A percentile compares a stretch with the other conserved stretches of the same genome.
Conservation (phyloP, 129 eudicot species). For the Deinandra increscens region DNA sequence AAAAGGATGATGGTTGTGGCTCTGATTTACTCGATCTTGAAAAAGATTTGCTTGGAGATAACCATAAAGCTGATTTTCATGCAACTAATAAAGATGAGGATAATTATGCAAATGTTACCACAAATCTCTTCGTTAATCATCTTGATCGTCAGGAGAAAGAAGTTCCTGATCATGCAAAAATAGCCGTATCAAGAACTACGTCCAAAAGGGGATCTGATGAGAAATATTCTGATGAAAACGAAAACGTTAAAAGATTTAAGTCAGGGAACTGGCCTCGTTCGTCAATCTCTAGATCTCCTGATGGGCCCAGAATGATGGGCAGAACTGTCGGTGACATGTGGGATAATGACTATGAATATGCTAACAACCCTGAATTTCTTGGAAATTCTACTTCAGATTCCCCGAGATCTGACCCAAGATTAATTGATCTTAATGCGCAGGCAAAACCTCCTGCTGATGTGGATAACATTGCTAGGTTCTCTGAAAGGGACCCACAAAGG, state of each 20-base stretch:
- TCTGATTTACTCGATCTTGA: conserved; percentile 57
- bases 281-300: conserved; percentile 14
- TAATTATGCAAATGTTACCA: conserved; percentile 39
- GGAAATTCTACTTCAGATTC: conserved; percentile 48
- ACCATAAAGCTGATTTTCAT: conserved; percentile 41
- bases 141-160: conserved; percentile 37
- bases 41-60: conserved; percentile 48
- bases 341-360: conserved; percentile 42
- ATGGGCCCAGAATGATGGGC: conserved; percentile 29
- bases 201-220: conserved; percentile 57
- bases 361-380: conserved; percentile 27
- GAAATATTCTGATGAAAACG: conserved; percentile 44
- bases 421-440: conserved; percentile 39
- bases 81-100: conserved; percentile 39
- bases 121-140: conserved; percentile 28
- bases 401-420: too few species aligned
- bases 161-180: conserved; percentile 8
- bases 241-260: conserved; percentile 48
- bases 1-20: conserved; percentile 46
- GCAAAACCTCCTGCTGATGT: conserved; percentile 38
- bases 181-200: conserved; percentile 32
- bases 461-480: conserved; percentile 35
- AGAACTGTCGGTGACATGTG: conserved; percentile 36
- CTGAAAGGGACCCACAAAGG: conserved; percentile 43
- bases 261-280: conserved; percentile 32